Conservation (phyloP, 2,329 filamentous ascomycete genomes). For the Neoarthrinium moseri region DNA sequence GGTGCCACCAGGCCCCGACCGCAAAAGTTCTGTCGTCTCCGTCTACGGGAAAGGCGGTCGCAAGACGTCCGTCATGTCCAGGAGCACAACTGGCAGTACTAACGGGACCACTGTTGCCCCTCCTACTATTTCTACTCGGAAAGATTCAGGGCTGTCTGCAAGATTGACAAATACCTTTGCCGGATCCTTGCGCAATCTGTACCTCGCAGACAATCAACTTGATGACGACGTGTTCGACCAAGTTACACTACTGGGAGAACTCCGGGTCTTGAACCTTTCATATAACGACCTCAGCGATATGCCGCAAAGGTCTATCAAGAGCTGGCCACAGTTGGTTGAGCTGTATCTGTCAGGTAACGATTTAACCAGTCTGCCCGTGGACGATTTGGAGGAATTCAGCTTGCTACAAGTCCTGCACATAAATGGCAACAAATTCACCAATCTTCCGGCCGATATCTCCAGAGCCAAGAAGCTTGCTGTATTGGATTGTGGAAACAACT, state of each 20-base stretch:
- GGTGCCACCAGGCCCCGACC: conserved; percentile 54
- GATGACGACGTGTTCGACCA: conserved; percentile 96
- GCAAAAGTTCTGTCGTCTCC: conserved; percentile 84
- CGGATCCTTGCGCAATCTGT: conserved; percentile 78
- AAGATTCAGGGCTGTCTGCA: conserved; percentile 85
- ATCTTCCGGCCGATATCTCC: conserved; percentile 90
- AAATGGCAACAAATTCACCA: conserved; percentile 97
- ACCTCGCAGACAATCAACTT: conserved; percentile 89
- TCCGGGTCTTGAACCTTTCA: conserved; percentile 87
- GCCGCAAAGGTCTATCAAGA: conserved; percentile 81
- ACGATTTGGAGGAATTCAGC: conserved; percentile 89
- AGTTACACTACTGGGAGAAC: conserved; percentile 75
- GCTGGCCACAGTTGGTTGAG: conserved; percentile 87
- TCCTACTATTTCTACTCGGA: conserved; percentile 59
- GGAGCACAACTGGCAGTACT: conserved; percentile 46
- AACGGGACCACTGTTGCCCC: conserved; percentile 51
- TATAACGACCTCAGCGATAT: conserved; percentile 95
- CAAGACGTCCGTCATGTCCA: conserved; percentile 80
- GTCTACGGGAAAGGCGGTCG: conserved; percentile 76
- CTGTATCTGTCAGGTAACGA: conserved; percentile 95
- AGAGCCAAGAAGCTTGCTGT: conserved; percentile 90
- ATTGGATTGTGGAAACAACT: conserved; percentile 92
- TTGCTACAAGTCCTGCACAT: conserved; percentile 88
- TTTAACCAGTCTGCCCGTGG: conserved; percentile 83
- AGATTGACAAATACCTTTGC: conserved; percentile 85